Base-by-base conservation (phyloP, 805 yeast genomes). In the Candida lessepsii region DNA sequence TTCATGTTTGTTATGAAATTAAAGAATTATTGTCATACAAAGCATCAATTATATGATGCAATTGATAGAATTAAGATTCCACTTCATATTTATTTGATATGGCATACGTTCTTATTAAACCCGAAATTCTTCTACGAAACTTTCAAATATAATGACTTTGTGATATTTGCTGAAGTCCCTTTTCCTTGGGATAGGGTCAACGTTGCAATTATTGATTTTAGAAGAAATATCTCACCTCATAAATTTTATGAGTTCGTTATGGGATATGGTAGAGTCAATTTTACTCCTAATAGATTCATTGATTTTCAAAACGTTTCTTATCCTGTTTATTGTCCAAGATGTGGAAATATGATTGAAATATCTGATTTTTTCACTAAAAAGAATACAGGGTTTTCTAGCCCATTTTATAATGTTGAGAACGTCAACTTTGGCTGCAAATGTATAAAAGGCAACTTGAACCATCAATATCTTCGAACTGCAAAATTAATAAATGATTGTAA, bases 21-120 rank as follows among this genome's bases (percentile, higher is more conserved):
- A 18, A 35, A 35, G 11, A 13, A 3, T 6, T 13, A 3, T 13
- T 18, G 21, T 5, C 25, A 23, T 4, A 16, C 20, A 5, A 34
- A 26, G 13, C 26, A 27, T 13, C 5, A 19, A 11, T 13, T 35
- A 13, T 8, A 10, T 6, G 16, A 29, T 10, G 11, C n/a, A 3
- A 18, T 29, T 15, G 24, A 18, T 18, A 18, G 16, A 6, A 29
- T 29, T 23, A 15, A 18, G 5, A n/a, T 29, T 5, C 33, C 33
- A 11, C 9, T 29, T 9, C 33, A 29, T 11, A 24, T 29, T 17
- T 29, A 29, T 29, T 29, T 29, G 15, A 54, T 53, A 10, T 55
- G 59, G 59, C 57, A 55, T 44, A 27, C 54, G 9, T 52, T 53
- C 41, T 33, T 49, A 24, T 40, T 52, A 27, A 53, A 48, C 28